phyloP scores from a whole-genome alignment of 2,329 filamentous ascomycete species.

The Pseudonectria foliicola region DNA sequence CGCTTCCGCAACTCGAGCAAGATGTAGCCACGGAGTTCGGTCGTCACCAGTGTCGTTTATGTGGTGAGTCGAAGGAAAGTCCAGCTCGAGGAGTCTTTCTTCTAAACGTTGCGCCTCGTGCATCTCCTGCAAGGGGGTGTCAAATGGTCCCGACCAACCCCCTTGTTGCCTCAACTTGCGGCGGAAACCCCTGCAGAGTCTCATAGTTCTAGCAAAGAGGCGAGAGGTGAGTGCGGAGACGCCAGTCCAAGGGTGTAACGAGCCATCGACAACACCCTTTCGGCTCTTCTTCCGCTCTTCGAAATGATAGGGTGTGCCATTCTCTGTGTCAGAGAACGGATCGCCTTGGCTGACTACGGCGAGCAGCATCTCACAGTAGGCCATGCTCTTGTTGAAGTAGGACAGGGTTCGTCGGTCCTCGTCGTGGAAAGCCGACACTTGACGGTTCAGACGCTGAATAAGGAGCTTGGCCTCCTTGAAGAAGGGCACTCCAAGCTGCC shows the following conservation, averaged over 20 bases:
- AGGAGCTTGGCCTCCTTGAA: constrained; percentile 23
- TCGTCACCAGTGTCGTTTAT: constrained; percentile 23
- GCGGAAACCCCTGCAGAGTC: constrained; percentile 25
- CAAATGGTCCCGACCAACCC: constrained; percentile 16
- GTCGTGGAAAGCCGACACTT: constrained; percentile 4
- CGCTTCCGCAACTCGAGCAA: constrained; percentile 29
- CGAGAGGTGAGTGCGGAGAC: constrained; percentile 21
- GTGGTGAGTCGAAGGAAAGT: constrained; percentile 12
- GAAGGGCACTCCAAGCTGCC: constrained; percentile 26
- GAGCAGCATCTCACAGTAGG: constrained; percentile 31
- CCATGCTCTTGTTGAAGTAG: constrained; percentile 28
- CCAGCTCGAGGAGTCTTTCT: constrained; percentile 22
- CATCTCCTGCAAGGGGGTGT: constrained; percentile 21
- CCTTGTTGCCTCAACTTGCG: constrained; percentile 15
- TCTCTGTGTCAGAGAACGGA: constrained; percentile 1
- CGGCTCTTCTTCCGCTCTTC: constrained; percentile 3
- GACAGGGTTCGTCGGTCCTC: constrained; percentile 17
- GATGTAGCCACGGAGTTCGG: constrained; percentile 20
- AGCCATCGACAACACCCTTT: constrained; percentile 1
- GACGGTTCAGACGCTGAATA: constrained; percentile 19
- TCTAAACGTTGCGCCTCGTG: constrained; percentile 24
- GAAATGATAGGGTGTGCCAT: neutral
- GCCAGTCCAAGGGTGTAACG: constrained; percentile 28
- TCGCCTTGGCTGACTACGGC: constrained; percentile 26
- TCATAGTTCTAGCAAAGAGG: constrained; percentile 25